Evolutionary conservation across 2,329 filamentous ascomycete genomes (phyloP).

Genomic region (Aspergillus sp.): DNA sequence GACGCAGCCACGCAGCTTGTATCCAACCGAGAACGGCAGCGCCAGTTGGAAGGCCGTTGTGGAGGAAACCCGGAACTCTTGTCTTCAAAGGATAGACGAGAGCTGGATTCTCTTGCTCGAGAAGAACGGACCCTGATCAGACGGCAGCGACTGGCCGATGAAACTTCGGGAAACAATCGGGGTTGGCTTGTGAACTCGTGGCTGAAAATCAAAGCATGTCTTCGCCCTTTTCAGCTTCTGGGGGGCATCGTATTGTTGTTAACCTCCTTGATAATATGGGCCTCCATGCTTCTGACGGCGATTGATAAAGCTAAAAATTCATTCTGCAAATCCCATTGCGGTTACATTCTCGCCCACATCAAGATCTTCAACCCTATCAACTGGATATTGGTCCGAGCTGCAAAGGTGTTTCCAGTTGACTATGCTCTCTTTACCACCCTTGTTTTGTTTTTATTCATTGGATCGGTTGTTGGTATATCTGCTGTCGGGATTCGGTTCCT

Average conservation of each 20-base stretch:
- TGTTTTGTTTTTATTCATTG: constrained; percentile 82
- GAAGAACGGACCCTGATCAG: constrained; percentile 92
- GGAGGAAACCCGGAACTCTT: constrained; percentile 72
- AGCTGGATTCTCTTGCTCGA: constrained; percentile 80
- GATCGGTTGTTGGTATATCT: constrained; percentile 82
- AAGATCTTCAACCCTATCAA: constrained; percentile 96
- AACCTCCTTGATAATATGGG: constrained; percentile 73
- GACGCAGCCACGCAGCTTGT: constrained; percentile 79
- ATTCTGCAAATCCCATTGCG: constrained; percentile 83
- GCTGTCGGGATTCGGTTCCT: constrained; percentile 91
- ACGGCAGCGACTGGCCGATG: constrained; percentile 81
- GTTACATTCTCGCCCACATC: constrained; percentile 84
- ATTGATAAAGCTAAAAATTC: constrained; percentile 98
- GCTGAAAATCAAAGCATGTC: constrained; percentile 76
- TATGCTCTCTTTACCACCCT: constrained; percentile 86
- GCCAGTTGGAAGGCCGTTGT: constrained; percentile 84
- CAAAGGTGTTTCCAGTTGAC: constrained; percentile 85
- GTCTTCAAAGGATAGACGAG: constrained; percentile 80
- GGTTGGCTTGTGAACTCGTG: constrained; percentile 72
- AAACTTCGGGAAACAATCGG: constrained; percentile 64
- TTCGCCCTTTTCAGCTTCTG: constrained; percentile 85
- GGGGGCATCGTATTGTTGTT: constrained; percentile 77
- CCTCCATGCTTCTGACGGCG: constrained; percentile 90
- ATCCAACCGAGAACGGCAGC: constrained; percentile 85
- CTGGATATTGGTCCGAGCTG: constrained; percentile 78